Evolutionary conservation across 2,329 filamentous ascomycete genomes (phyloP).

Genomic region (Uncinocarpus reesii): DNA sequence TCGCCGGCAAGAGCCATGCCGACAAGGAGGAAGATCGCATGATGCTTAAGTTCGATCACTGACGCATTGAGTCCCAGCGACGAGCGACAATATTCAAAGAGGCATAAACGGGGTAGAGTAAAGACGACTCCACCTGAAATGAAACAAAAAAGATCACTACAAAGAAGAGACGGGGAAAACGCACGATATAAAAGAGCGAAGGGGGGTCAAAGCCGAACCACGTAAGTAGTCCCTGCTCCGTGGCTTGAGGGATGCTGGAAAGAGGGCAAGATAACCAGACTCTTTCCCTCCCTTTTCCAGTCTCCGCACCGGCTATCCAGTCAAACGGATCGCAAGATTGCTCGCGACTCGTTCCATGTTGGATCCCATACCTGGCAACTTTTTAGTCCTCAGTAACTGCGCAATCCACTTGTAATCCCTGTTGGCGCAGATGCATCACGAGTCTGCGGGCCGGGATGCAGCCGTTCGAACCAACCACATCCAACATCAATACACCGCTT

Average conservation of each 20-base stretch:
- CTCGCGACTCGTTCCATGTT: neutral
- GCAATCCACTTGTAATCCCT: neutral
- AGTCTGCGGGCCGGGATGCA: neutral
- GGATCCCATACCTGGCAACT: neutral
- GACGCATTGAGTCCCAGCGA: neutral
- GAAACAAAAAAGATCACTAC: neutral
- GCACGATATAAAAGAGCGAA: neutral
- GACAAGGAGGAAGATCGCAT: neutral
- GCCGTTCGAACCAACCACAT: neutral
- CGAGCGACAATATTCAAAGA: neutral
- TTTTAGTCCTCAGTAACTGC: slow-evolving; percentile 1
- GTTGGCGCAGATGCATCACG: neutral
- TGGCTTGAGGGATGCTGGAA: neutral
- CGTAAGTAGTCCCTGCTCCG: neutral
- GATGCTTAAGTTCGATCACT: neutral
- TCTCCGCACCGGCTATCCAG: neutral
- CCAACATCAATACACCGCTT: neutral
- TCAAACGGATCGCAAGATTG: neutral
- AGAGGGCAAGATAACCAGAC: neutral
- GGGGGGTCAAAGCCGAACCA: neutral
- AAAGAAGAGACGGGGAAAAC: neutral
- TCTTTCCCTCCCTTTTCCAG: neutral
- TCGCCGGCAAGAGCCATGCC: neutral
- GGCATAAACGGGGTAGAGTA: neutral
- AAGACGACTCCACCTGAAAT: neutral